phyloP scores from a whole-genome alignment of 2,329 filamentous ascomycete species.

The Fusarium bactridioides region DNA sequence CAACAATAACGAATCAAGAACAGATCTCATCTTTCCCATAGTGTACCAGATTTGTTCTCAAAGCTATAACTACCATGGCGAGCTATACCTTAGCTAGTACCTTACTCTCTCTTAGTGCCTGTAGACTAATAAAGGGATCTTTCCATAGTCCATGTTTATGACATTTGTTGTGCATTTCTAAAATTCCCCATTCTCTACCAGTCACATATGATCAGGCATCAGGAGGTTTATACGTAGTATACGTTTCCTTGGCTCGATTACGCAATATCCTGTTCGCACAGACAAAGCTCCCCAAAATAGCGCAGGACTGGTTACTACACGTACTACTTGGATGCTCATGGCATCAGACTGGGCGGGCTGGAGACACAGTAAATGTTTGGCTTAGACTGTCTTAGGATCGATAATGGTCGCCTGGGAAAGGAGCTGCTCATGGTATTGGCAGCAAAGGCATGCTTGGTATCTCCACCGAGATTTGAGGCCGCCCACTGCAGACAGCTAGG shows the following conservation, averaged over 20 bases:
- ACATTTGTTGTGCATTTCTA: conserved; percentile 49
- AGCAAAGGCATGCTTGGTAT: conserved; percentile 57
- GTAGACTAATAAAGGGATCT: no score
- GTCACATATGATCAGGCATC: conserved; percentile 60
- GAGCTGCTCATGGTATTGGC: conserved; percentile 54
- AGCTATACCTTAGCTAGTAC: no score
- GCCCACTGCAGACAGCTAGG: conserved; percentile 48
- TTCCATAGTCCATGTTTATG: no score
- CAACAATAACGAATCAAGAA: no score
- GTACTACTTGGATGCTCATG: conserved; percentile 58
- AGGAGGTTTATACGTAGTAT: conserved; percentile 52
- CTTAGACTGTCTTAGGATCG: conserved; percentile 64
- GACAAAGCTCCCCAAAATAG: conserved; percentile 58
- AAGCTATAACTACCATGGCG: no score
- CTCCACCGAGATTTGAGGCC: conserved; percentile 57
- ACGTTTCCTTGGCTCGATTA: conserved; percentile 43
- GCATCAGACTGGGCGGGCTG: conserved; percentile 60
- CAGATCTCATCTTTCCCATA: no score
- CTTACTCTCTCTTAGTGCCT: no score
- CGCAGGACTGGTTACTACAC: conserved; percentile 51
- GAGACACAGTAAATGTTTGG: conserved; percentile 59
- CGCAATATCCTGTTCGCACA: conserved; percentile 54
- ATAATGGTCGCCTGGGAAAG: conserved; percentile 65
- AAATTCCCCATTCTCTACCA: conserved; percentile 64
- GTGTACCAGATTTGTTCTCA: no score